phyloP scores from a whole-genome alignment of 495 filamentous ascomycete species.

The Penicillium silybi region DNA sequence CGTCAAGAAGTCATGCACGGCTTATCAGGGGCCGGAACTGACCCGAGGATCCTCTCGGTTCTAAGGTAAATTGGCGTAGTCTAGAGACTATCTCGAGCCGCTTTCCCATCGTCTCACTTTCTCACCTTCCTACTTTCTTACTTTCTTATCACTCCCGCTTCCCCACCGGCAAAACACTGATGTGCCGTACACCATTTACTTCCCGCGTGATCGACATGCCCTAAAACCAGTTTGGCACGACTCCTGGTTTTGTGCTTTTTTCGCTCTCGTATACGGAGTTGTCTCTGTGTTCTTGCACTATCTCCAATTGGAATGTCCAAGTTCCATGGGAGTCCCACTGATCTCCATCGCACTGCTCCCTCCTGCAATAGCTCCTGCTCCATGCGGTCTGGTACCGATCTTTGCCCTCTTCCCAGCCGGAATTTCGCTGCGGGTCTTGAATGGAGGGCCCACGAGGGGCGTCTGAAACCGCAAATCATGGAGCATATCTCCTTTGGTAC shows the following conservation, averaged over 20 bases:
- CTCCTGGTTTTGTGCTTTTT: neutral
- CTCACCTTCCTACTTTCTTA: neutral
- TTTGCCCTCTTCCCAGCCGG: constrained; percentile 1
- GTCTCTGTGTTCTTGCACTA: neutral
- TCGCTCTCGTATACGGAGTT: too few species aligned
- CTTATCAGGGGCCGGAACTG: neutral
- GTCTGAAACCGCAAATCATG: constrained; percentile 10
- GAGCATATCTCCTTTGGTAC: constrained; percentile 1
- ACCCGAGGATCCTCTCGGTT: neutral
- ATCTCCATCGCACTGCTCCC: neutral
- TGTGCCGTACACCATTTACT: constrained; percentile 12
- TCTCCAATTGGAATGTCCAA: neutral
- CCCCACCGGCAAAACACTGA: constrained; percentile 16
- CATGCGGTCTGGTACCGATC: constrained; percentile 9
- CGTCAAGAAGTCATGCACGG: neutral
- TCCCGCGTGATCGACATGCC: constrained; percentile 41
- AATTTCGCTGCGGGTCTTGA: constrained; percentile 2
- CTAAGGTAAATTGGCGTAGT: too few species aligned
- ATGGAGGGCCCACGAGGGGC: neutral
- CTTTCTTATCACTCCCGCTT: constrained; percentile 4
- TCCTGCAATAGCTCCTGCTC: constrained; percentile 8
- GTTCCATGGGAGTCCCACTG: too few species aligned
- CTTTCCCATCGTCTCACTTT: too few species aligned
- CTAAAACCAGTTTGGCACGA: constrained; percentile 2
- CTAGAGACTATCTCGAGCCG: too few species aligned